Evolutionary conservation across 306 rosid genomes (phyloP), one percentile per base, ranked within the genome.

Genomic region (Purshia tridentata): DNA sequence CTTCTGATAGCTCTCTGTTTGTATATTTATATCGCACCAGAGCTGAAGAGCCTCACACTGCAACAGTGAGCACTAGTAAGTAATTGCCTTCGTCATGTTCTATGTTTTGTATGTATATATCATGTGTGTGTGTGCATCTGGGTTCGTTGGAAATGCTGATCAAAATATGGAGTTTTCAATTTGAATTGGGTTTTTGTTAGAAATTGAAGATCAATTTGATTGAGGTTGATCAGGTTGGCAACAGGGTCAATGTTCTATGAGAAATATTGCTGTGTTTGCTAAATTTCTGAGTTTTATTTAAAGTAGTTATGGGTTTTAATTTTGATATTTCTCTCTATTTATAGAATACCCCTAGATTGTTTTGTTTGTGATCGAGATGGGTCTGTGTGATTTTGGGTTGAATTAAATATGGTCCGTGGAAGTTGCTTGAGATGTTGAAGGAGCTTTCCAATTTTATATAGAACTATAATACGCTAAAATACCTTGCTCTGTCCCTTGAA

Each of bases 201-300:
- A 15, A 40, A 3, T n/a, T 40, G 67, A 41, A 62, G 48, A 40
- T 16, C 47, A 44, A 44, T 44, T 44, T 6, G 51, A 40, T 29
- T 29, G 42, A 39, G 73, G 61, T 39, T 69, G 35, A 37, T 68
- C 48, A 39, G 48, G 49, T 51, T 67, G 57, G 71, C 56, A 9
- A 37, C 6, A 15, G 40, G 8, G 20, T 16, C 46, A 60, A 60
- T 37, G 46, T 60, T 37, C 6, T 39, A 35, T 16, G 4, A 15
- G 20, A 60, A 37, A 37, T 14, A 37, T 37, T 60, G 63, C n/a
- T 57, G 18, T 10, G 14, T 60, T 37, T 18, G 16, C 6, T 60
- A 8, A 60, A 60, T 60, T 60, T 70, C 16, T 53, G 64, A 8
- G 5, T 42, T 70, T 55, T 22, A 2, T 4, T 44, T 44, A 44